Evolutionary conservation across 495 filamentous ascomycete genomes (phyloP), one percentile per base, ranked within the genome.

Genomic region (Aspergillus ellipticus): DNA sequence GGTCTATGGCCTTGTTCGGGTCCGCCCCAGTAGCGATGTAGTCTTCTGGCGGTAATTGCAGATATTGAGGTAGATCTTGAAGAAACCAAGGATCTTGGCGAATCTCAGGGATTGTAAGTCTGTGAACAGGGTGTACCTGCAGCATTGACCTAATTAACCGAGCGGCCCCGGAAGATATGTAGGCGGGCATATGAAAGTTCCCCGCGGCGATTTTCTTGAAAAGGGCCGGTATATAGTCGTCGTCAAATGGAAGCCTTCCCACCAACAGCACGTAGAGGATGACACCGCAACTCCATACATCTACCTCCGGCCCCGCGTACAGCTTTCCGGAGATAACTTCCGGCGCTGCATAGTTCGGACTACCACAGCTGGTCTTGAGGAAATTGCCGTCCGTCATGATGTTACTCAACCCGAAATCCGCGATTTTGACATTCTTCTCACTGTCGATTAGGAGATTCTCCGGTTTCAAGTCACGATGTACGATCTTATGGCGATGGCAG

Each of bases 341-440:
- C 2, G 94, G 94, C 4, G 94, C 94, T 17, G 94, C 94, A 70
- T 98, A 98, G 70, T 98, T 98, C 16, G 94, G 94, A 61, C 92
- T 96, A 51, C 94, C 94, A 68, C 94, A 98, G 73, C 92, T 96
- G 0, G 94, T 98, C 74, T 96, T 97, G 62, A 98, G 82, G 70
- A 98, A 98, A 66, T 97, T 98, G 8, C 94, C 94, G 64, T 98
- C 94, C 8, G 94, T 97, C 93, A 98, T 97, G 71, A 98, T 97
- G 66, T 98, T 98, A 75, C 93, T 97, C 50, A 98, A 76, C 51
- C 94, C 94, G 62, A 98, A 98, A 75, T 98, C 94, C 50, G 94
- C 94, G 70, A 98, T 97, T 77, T 98, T 98, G 63, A 98, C 94
- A 65, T 97, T 96, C 64, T 96, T 86, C 47, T 92, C 81, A 56